phyloP scores from a whole-genome alignment of 192 early-diverging fungal genomes.

The Umbelopsis isabellina region DNA sequence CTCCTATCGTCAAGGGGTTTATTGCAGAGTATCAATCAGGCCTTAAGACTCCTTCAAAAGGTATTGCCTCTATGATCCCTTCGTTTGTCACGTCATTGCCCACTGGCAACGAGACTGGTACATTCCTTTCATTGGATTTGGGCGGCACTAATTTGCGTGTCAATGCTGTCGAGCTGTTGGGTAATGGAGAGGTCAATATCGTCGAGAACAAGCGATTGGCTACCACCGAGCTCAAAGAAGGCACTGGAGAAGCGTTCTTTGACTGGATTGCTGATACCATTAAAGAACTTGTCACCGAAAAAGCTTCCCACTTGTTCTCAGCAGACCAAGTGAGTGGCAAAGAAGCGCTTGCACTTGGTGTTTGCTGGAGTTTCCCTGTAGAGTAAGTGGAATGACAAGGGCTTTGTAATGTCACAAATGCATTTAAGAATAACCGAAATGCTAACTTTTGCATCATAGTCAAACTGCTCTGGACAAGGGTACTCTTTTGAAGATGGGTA shows the following conservation, averaged over 20 bases:
- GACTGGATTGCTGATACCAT: slow-evolving; percentile 80
- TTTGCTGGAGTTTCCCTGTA: slow-evolving; percentile 87
- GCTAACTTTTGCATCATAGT: slow-evolving; percentile 29
- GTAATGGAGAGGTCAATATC: slow-evolving; percentile 65
- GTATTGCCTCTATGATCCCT: slow-evolving; percentile 82
- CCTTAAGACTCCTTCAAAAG: slow-evolving; percentile 48
- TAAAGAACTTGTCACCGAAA: slow-evolving; percentile 31
- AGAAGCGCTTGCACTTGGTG: slow-evolving; percentile 55
- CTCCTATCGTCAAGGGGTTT: slow-evolving; percentile 41
- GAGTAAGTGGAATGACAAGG: slow-evolving; percentile 55
- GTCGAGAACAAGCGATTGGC: slow-evolving; percentile 75
- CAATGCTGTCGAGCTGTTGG: slow-evolving; percentile 79
- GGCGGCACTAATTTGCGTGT: slow-evolving; percentile 96
- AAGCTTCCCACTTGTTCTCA: slow-evolving; percentile 35
- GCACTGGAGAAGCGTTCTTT: slow-evolving; percentile 70
- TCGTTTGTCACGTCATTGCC: slow-evolving; percentile 85
- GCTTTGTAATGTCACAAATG: background rate
- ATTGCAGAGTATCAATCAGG: slow-evolving; percentile 37
- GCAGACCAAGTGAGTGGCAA: slow-evolving; percentile 31
- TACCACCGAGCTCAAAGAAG: slow-evolving; percentile 81
- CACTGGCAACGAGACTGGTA: slow-evolving; percentile 82
- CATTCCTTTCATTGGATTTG: slow-evolving; percentile 89
- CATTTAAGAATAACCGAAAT: background rate
- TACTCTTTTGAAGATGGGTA: slow-evolving; percentile 65
- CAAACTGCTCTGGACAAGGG: slow-evolving; percentile 59